Base-by-base conservation (phyloP, 2,329 filamentous ascomycete genomes). In the Colletotrichum phormii region DNA sequence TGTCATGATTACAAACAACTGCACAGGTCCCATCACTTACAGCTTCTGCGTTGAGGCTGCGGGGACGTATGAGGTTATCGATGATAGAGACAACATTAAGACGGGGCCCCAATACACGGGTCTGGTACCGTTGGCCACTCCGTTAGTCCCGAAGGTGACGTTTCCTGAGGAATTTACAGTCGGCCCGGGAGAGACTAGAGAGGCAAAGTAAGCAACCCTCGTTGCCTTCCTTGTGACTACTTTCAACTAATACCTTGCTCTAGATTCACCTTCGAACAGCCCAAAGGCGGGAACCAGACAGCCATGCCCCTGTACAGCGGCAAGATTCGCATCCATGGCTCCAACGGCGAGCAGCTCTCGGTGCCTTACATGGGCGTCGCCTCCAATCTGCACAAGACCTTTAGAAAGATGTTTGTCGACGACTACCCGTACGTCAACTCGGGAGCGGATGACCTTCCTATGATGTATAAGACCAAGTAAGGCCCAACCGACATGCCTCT, bases 1-100 rank as follows among this genome's bases (percentile, higher is more conserved):
- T 0, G 77, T 83, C 26, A 77, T 79, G 51, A 82, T 89, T 64
- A 84, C 81, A 26, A 89, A 89, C 75, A 80, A 79, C 18, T 86
- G 81, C 29, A 53, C 64, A 0, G 8, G 77, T 77, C 31, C 78
- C 2, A 78, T 85, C 15, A 79, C 80, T 3, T 89, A 88, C 76
- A 80, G 76, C 0, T 82, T 86, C 60, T 76, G 79, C 31, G 71
- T 84, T 9, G 82, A 87, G 59, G 79, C 83, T 0, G 82, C 74
- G 5, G 74, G 74, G 0, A 72, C 67, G 7, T 66, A 72, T 18
- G 74, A 75, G 64, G 67, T 65, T 5, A 15, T 74, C 7, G 68
- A 54, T 31, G 9, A 33, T 1, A 42, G 61, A 29, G 12, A 15
- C 64, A 9, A 51, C 57, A 53, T 75, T 11, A 66, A 74, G n/a